A percentile compares a stretch with the other conserved stretches of the same genome.
These are phyloP conservation scores for Juncus inflexus DNA, from an alignment of 176 grass and related monocot genomes.

Conservation along the genomic window DNA sequence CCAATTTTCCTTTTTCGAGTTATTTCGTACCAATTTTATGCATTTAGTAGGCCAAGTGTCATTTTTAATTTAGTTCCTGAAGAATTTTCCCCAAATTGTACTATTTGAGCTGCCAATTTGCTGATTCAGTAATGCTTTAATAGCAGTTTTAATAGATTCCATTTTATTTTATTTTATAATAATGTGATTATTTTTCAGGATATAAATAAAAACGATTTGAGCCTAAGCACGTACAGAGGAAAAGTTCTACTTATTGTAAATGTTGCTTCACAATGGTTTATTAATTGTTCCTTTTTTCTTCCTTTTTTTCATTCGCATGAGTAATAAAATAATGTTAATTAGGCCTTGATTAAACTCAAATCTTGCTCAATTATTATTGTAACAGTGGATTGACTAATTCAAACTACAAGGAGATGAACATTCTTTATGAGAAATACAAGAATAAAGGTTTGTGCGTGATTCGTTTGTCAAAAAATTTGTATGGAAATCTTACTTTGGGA, in stretches of 20 bases:
- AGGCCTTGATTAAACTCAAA: not conserved
- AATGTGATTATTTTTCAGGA: conserved; percentile 26
- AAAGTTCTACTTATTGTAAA: conserved; percentile 88
- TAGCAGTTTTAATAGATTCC: too few species aligned
- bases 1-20: not conserved
- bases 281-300: not conserved
- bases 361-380: conserved; percentile 5
- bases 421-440: conserved; percentile 88
- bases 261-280: conserved; percentile 77
- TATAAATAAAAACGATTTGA: conserved; percentile 51
- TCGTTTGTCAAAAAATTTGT: not conserved
- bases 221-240: conserved; percentile 52
- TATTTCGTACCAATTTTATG: not conserved
- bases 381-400: conserved; percentile 89
- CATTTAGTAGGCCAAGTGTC: too few species aligned
- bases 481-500: not conserved
- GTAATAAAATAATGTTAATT: not conserved
- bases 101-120: too few species aligned
- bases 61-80: too few species aligned
- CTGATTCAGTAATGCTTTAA: too few species aligned
- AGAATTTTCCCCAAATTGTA: too few species aligned
- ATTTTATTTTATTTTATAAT: too few species aligned
- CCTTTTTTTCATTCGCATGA: not conserved
- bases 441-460: conserved; percentile 47
- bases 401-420: conserved; percentile 83